Base-by-base conservation (phyloP, 2,329 filamentous ascomycete species). In the Pseudocercospora cruenta region DNA sequence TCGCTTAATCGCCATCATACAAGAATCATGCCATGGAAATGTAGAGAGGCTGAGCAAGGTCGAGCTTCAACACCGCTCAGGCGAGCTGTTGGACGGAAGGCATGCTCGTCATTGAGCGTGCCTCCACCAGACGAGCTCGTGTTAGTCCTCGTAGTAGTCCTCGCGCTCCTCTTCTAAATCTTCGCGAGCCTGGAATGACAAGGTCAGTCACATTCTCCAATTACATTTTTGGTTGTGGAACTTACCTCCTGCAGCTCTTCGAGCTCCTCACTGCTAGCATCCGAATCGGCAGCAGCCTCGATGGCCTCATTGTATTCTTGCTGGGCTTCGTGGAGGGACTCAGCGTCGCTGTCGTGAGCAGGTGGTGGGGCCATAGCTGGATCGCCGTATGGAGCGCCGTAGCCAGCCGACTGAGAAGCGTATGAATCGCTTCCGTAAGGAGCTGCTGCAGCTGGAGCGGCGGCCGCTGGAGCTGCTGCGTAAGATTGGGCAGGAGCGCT, bases 261-360 rank as follows among this genome's bases (percentile, higher is more conserved):
- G 26, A 67, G 62, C 45, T 71, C 69, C 49, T 51, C 51, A 58
- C 68, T 71, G 66, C 69, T 71, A 31, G 69, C 68, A 47, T 67
- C 64, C 6, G 69, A 71, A 47, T 71, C 69, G 1, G 68, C 67
- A 19, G 69, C 69, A 14, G 67, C 69, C 16, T 66, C 62, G 43
- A 65, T 58, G 4, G 69, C 69, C 49, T 70, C 69, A 43, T 70
- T 67, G 68, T 71, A 71, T 2, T 70, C 51, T 45, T 69, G 62
- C 64, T 69, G 69, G 14, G 69, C 69, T 54, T 68, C 68, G 45
- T 53, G 62, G 6, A 70, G 62, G 2, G 64, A 67, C 45, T 70
- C 69, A 33, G 67, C 66, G 36, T 69, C 69, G 24, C 66, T 67
- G 58, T 65, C 66, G 55, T 65, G 22, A 14, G 62, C 63, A 22